Base-by-base conservation (phyloP, 768 basidiomycete genomes). In the Suillus paluster region DNA sequence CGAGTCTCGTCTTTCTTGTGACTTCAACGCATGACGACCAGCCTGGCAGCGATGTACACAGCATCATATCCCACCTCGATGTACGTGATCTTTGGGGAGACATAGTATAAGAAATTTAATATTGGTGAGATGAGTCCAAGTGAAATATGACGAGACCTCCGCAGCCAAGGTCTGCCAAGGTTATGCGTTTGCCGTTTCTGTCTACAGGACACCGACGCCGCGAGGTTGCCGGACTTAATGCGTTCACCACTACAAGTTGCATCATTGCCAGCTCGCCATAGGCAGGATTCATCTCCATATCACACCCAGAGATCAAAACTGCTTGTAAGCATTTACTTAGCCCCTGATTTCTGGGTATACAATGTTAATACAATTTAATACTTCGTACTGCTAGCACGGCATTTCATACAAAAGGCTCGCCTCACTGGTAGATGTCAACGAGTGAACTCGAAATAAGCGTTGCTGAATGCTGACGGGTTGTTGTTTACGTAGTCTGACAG, bases 361-460 rank as follows among this genome's bases (percentile, higher is more conserved):
- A 50, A 30, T 33, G 19, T 50, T 19, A 38, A 17, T 25, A 25
- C 15, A 23, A 19, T 23, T 23, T 17, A 10, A 36, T 54, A 23
- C 36, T 11, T 54, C 2, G 21, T 36, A 54, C 36, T 38, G 36
- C 34, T 25, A 15, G 23, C 17, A 25, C 10, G 53, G 3, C 17
- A 23, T n/a, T 33, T 15, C n/a, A n/a, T n/a, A n/a, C n/a, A n/a
- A n/a, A n/a, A n/a, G n/a, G n/a, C 21, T 5, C 10, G 23, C 36
- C 36, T 69, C 39, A 74, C 36, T 75, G 50, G 64, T 79, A 83
- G 19, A 83, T 71, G 27, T 68, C 45, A 82, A 45, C 8, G 71
- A 66, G 19, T 75, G 66, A 83, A 73, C 15, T 75, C 75, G 61
- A 80, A 83, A 63, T 76, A 81, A 6, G 81, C 79, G 11, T 79